phyloP scores from a whole-genome alignment of 1,139 yeast species.

The Suhomyces bribrorum region DNA sequence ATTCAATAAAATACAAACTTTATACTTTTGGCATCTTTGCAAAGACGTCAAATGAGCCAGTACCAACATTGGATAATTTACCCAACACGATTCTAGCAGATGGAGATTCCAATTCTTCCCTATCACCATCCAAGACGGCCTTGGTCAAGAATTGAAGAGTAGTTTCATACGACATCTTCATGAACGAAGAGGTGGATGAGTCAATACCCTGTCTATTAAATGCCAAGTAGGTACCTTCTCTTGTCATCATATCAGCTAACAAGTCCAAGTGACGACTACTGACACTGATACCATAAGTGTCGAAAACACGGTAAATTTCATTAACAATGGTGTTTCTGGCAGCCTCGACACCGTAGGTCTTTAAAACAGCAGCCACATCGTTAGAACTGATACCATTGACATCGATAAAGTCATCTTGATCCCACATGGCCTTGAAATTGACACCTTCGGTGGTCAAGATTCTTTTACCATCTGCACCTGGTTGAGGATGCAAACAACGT shows the following conservation, averaged over 20 bases:
- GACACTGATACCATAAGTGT: constrained; percentile 93
- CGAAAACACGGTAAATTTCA: constrained; percentile 94
- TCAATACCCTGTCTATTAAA: constrained; percentile 99
- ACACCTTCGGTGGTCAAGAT: constrained; percentile 96
- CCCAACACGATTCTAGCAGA: constrained; percentile 96
- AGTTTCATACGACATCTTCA: constrained; percentile 99
- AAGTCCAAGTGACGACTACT: constrained; percentile 92
- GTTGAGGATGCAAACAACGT: constrained; percentile 85
- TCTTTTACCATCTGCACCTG: constrained; percentile 60
- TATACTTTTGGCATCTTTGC: constrained; percentile 54
- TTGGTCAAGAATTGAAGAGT: constrained; percentile 96
- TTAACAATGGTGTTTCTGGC: constrained; percentile 96
- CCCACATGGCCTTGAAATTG: constrained; percentile 98
- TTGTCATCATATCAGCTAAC: constrained; percentile 98
- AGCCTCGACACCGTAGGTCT: constrained; percentile 97
- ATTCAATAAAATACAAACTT: constrained; percentile 3
- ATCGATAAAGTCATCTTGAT: constrained; percentile 86
- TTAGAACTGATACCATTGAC: constrained; percentile 88
- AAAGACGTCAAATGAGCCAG: constrained; percentile 91
- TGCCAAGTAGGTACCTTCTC: constrained; percentile 96
- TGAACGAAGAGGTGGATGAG: constrained; percentile 89
- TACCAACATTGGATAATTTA: constrained; percentile 87
- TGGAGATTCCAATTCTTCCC: constrained; percentile 87
- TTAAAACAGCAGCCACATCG: constrained; percentile 88
- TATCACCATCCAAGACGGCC: constrained; percentile 90